These are phyloP conservation scores for Ustilago lituana DNA, from an alignment of 1,284 basidiomycete genomes.

Conservation along the genomic window DNA sequence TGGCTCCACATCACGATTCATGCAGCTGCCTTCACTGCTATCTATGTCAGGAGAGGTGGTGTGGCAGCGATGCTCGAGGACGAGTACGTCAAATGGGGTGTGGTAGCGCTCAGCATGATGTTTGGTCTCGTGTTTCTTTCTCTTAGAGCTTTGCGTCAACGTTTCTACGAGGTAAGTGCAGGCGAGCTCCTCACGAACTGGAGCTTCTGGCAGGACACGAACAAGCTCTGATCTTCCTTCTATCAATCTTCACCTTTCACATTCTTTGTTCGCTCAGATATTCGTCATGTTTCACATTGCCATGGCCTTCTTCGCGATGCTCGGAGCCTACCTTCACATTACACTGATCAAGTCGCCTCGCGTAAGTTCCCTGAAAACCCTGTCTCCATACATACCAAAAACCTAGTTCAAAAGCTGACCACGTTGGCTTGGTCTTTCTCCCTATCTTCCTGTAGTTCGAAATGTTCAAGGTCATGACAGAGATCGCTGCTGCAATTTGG, in stretches of 20 bases:
- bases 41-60: conserved; percentile 5
- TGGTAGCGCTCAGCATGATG: conserved; percentile 41
- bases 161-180: conserved; percentile 36
- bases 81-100: conserved; percentile 62
- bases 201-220: too few species aligned
- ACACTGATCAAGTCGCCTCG: conserved; percentile 33
- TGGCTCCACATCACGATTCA: conserved; percentile 59
- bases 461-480: conserved; percentile 34
- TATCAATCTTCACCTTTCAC: too few species aligned
- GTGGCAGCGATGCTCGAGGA: conserved; percentile 21
- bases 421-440: too few species aligned
- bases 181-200: too few species aligned
- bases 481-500: conserved; percentile 38
- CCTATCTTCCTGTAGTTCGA: conserved; percentile 8
- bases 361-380: conserved; percentile 14
- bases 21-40: conserved; percentile 34
- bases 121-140: conserved; percentile 41
- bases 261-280: conserved; percentile 34
- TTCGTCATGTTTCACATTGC: conserved; percentile 62
- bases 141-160: conserved; percentile 29
- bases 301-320: conserved; percentile 60
- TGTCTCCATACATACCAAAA: not conserved
- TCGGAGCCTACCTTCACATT: conserved; percentile 63
- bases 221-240: too few species aligned
- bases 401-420: too few species aligned